Evolutionary conservation across 257 asterid species (phyloP), one percentile per base, ranked within the genome.

Genomic region (Solanum paucissectum): DNA sequence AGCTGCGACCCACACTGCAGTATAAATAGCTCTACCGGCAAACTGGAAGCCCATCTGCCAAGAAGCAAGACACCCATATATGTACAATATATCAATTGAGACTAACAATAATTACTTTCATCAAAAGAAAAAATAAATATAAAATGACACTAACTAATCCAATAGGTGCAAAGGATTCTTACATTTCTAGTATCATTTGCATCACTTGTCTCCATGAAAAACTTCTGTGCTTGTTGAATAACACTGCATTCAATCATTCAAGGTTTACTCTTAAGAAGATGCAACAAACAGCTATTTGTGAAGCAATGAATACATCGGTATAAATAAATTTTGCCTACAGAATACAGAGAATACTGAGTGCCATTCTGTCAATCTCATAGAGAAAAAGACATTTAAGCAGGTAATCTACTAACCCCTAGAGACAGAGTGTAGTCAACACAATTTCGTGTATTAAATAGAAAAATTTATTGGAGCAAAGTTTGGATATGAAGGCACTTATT

Each of bases 1-100:
- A 23, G 99, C 98, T 82, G 99, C 99, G 73, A 96, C 95, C 99
- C 99, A 97, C 34, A 97, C 98, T 55, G 98, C 99, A 83, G 99
- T 86, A 88, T 95, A 96, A 42, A 96, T 89, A 86, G 98, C 98
- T 93, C 87, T 96, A 60, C 99, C 99, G 36, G 99, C 99, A 92
- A 96, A 96, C 86, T 96, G 99, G 92, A 97, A 95, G 87, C 99
- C 98, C 98, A 96, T 95, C 99, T 96, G 95, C 66, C 58, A 81
- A 64, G 87, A 87, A 88, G 85, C 85, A 90, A 89, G 58, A 87
- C 58, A 76, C 46, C 29, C 42, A n/a, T 64, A 81, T 37, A 36
- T 21, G 64, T n/a, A 87, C 37, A 76, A 25, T 18, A 82, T 49
- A 52, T 49, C 46, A 49, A 82, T 0, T 49, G 71, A 82, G 86